Conservation (phyloP, 202 grass and related monocot genomes). For the Sporobolus alterniflorus region DNA sequence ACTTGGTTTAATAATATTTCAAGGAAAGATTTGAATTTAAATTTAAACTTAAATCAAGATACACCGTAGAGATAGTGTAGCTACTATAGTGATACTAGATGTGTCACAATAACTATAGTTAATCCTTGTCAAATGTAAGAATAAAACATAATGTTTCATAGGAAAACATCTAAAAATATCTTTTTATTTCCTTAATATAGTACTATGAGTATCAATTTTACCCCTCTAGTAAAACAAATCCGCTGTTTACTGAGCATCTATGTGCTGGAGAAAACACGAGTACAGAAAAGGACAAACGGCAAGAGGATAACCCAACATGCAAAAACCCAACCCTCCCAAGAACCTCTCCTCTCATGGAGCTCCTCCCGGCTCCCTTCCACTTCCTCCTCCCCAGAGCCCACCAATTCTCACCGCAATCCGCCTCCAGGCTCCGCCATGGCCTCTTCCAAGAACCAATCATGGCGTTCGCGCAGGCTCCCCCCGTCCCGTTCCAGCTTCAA, state of each 20-base stretch:
- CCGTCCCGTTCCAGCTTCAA: slow-evolving; percentile 23
- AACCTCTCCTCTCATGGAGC: slow-evolving; percentile 43
- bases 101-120: no score
- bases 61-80: no score
- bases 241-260: not conserved
- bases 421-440: slow-evolving; percentile 27
- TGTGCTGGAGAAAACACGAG: not conserved
- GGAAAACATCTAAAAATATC: no score
- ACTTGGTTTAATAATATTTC: no score
- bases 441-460: slow-evolving; percentile 38
- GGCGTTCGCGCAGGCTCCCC: slow-evolving; percentile 46
- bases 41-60: no score
- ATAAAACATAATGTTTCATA: no score
- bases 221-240: no score
- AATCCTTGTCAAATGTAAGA: no score
- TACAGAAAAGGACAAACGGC: not conserved
- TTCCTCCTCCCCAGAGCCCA: slow-evolving; percentile 8
- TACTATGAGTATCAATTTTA: no score
- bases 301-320: slow-evolving; percentile 28
- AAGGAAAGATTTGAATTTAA: no score
- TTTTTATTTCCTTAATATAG: no score
- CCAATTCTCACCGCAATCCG: not conserved
- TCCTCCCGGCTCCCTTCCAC: slow-evolving; percentile 27
- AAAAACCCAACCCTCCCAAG: slow-evolving; percentile 40
- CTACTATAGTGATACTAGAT: no score